These are phyloP conservation scores for Theobroma grandiflorum DNA, from an alignment of 441 rosid genomes.

Conservation along the genomic window DNA sequence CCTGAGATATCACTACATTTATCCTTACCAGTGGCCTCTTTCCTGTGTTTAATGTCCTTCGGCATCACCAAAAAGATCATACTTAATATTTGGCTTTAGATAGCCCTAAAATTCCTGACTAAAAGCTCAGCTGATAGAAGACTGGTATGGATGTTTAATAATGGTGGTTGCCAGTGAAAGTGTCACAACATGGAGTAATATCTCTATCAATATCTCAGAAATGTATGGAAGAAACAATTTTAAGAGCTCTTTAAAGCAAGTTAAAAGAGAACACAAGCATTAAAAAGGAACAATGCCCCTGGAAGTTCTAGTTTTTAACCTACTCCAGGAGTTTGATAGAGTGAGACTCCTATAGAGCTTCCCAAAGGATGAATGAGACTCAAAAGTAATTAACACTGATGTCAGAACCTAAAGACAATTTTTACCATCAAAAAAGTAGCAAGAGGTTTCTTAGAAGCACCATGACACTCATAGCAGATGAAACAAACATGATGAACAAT, in stretches of 20 bases:
- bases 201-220: not conserved
- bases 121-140: not conserved
- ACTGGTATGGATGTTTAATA: not conserved
- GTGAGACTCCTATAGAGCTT: not conserved
- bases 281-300: not conserved
- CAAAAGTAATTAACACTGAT: not conserved
- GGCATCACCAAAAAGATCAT: not conserved
- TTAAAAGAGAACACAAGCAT: not conserved
- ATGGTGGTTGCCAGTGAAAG: not conserved
- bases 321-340: not conserved
- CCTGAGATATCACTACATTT: too few relatives aligned
- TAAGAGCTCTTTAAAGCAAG: not conserved
- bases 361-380: not conserved
- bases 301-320: not conserved
- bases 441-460: not conserved
- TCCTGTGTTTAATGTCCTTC: not conserved
- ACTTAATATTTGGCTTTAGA: not conserved
- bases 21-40: not conserved
- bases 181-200: not conserved
- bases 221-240: not conserved
- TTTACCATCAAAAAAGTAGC: not conserved
- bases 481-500: not conserved
- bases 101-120: too few relatives aligned
- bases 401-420: not conserved
- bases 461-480: not conserved